These are phyloP conservation scores for Plasmodium billcollinsi DNA, from an alignment of 169 alveolate species.

Conservation along the genomic window DNA sequence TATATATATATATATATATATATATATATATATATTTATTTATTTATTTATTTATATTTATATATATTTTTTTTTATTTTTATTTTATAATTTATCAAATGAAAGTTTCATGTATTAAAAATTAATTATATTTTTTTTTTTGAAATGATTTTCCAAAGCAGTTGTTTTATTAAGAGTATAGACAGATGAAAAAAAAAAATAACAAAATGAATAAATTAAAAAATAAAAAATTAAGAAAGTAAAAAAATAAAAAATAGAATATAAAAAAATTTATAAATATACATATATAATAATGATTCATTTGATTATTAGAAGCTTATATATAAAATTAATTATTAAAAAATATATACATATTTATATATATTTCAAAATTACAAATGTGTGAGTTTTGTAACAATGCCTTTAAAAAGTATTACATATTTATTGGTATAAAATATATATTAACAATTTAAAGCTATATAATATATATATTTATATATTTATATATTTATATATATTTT, in stretches of 20 bases:
- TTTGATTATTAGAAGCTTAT: too few species aligned
- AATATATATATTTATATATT: background rate
- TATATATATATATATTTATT: too few species aligned
- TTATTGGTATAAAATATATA: too few species aligned
- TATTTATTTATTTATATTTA: too few species aligned
- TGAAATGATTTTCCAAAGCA: conserved; percentile 2
- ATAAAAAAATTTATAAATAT: background rate
- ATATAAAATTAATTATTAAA: background rate
- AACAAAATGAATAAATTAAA: conserved; percentile 17
- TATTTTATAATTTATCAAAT: too few species aligned
- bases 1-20: too few species aligned
- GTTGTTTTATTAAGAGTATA: background rate
- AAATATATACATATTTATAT: background rate
- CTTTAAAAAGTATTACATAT: background rate
- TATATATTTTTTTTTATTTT: too few species aligned
- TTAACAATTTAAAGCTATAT: too few species aligned
- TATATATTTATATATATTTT: conserved; percentile 2
- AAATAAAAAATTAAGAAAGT: background rate
- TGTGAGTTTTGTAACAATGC: background rate
- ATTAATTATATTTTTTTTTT: background rate
- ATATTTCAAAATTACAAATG: conserved; percentile 13
- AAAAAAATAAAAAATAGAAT: conserved; percentile 6
- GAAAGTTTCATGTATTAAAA: too few species aligned
- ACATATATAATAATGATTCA: background rate
- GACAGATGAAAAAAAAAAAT: conserved; percentile 1